Percentiles rank a stretch among this genome's conserved stretches.
Evolutionary conservation across 192 early-diverging fungal species (phyloP).

Genomic region (Podila minutissima): DNA sequence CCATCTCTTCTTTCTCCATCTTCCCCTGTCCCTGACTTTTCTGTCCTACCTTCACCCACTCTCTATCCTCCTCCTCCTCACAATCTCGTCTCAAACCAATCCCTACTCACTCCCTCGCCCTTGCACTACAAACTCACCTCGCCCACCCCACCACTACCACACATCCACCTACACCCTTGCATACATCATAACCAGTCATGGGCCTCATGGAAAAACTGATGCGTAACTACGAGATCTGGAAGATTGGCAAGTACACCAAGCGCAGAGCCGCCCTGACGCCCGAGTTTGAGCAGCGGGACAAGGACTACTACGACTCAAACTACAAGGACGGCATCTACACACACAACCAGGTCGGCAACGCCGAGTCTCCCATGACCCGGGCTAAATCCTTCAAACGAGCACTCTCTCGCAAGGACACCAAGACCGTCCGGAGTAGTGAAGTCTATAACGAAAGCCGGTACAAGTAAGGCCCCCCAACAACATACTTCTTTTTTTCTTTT

Average conservation of each 20-base stretch:
- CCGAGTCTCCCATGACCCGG: conserved; percentile 7
- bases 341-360: conserved; percentile 26
- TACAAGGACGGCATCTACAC: conserved; percentile 57
- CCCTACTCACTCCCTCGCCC: background rate
- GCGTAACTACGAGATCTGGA: conserved; percentile 61
- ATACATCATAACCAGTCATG: conserved; percentile 22
- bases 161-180: background rate
- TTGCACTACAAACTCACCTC: too few species aligned
- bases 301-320: conserved; percentile 53
- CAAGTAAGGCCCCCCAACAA: conserved; percentile 15
- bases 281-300: conserved; percentile 57
- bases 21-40: background rate
- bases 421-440: conserved; percentile 42
- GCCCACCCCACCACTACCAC: too few species aligned
- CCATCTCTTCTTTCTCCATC: conserved; percentile 2
- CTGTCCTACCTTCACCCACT: background rate
- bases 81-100: background rate
- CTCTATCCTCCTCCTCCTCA: background rate
- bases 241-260: conserved; percentile 58
- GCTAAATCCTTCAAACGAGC: conserved; percentile 34
- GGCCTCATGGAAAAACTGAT: conserved; percentile 57
- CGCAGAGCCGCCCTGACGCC: conserved; percentile 53
- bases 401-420: conserved; percentile 33
- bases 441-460: conserved; percentile 42
- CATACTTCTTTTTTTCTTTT: background rate